These are phyloP conservation scores for Phytophthora fragariaefolia DNA, from an alignment of 352 stramenopile genomes.

Conservation along the genomic window DNA sequence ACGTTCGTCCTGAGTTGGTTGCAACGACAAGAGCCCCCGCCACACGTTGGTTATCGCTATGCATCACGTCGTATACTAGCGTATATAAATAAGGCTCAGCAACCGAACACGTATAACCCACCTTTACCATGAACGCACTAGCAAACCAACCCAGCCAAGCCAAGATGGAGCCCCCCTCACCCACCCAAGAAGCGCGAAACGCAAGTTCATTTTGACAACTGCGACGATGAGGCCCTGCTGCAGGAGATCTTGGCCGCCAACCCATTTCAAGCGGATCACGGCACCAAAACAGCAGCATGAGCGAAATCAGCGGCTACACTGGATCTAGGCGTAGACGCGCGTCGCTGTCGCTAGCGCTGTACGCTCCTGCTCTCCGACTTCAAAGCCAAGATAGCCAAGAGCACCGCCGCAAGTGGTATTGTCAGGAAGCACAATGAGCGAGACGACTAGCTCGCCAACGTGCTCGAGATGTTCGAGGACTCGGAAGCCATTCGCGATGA, in stretches of 20 bases:
- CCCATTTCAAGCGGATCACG: background rate
- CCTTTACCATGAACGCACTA: background rate
- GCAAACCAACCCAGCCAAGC: background rate
- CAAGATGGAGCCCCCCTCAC: background rate
- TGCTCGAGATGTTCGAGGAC: no score
- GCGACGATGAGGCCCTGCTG: background rate
- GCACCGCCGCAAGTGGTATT: background rate
- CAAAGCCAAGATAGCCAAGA: background rate
- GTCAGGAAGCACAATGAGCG: background rate
- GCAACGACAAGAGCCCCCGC: background rate
- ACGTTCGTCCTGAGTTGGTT: background rate
- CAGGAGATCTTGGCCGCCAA: background rate
- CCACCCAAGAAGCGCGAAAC: background rate
- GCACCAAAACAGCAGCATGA: background rate
- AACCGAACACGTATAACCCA: background rate
- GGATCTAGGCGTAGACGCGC: background rate
- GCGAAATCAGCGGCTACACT: background rate
- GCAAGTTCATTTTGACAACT: background rate
- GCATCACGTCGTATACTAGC: background rate
- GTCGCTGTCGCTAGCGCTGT: background rate
- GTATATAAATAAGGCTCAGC: background rate
- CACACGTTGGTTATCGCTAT: background rate
- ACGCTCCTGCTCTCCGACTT: background rate
- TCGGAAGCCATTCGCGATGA: no score
- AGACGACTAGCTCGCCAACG: background rate